Evolutionary conservation across 352 stramenopile species (phyloP), one percentile per base, ranked within the genome.

Genomic region (Pythium rhizo-oryzae): DNA sequence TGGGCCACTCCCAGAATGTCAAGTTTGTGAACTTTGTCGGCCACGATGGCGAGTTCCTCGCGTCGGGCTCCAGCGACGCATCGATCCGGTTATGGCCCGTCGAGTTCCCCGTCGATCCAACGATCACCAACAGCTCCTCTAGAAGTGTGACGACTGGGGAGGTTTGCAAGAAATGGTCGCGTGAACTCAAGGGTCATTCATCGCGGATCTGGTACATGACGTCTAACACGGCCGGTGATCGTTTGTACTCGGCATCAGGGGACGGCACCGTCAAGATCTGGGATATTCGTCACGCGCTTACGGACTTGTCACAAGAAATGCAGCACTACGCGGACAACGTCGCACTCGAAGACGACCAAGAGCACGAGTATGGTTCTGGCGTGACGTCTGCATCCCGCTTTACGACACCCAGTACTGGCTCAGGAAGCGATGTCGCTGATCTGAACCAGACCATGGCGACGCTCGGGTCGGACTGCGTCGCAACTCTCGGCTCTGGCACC

Each of bases 1-100:
- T 90, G 13, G 87, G 89, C 2, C 89, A 97, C 66, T 83, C 78
- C 49, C 85, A 94, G 70, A 97, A 97, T 67, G 85, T 97, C 43
- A 97, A 97, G 64, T 93, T 87, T 64, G 88, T 93, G 18, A 93
- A 85, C 5, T 96, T 97, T 75, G 80, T 96, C 24, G 89, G 89
- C 21, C 84, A 85, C 0, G 87, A 97, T 54, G 89, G 89, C 18
- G 84, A 93, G 52, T 84, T 96, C 46, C 69, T 97, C 12, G 89
- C 89, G 7, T 95, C 86, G 0, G 89, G 87, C 0, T 95, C 87
- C 19, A 97, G 89, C 63, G 89, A 97, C 67, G 80, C 82, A n/a
- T 87, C 80, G 6, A 93, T 97, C 37, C 93, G 91, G 70, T 77
- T 97, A 18, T 97, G 89, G 89, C 84, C 82, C 8, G 87, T 91